Conservation (phyloP, 768 basidiomycete genomes). For the Mycena galopus region DNA sequence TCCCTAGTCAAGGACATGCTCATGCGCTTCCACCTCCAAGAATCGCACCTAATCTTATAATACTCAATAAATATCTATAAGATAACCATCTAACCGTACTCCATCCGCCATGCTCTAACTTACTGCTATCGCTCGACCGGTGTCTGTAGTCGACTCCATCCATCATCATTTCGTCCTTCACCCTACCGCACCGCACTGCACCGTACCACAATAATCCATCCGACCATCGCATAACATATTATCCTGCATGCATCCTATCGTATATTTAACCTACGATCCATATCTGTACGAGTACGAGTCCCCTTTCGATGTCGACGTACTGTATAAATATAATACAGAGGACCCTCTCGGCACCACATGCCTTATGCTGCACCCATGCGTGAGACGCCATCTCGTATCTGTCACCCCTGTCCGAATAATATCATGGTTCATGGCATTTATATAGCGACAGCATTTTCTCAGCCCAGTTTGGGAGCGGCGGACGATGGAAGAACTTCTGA, state of each 20-base stretch:
- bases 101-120: not conserved
- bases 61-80: not conserved
- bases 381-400: too few species aligned
- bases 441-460: too few species aligned
- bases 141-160: not conserved
- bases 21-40: slow-evolving; percentile 34
- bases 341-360: too few species aligned
- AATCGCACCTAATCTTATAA: slow-evolving; percentile 31
- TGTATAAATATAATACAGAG: too few species aligned
- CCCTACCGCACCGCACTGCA: not conserved
- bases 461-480: too few species aligned
- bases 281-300: not conserved
- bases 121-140: slow-evolving; percentile 10
- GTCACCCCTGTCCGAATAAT: too few species aligned
- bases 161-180: too few species aligned
- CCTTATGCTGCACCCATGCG: too few species aligned
- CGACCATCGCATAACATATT: not conserved
- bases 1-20: slow-evolving; percentile 35
- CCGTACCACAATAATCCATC: slow-evolving; percentile 2
- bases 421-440: too few species aligned
- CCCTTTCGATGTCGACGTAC: too few species aligned
- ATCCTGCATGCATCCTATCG: slow-evolving; percentile 10
- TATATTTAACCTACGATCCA: slow-evolving; percentile 3
- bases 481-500: too few species aligned
- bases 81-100: not conserved